Conservation (phyloP, 2,329 filamentous ascomycete genomes). For the Colletotrichum godetiae region DNA sequence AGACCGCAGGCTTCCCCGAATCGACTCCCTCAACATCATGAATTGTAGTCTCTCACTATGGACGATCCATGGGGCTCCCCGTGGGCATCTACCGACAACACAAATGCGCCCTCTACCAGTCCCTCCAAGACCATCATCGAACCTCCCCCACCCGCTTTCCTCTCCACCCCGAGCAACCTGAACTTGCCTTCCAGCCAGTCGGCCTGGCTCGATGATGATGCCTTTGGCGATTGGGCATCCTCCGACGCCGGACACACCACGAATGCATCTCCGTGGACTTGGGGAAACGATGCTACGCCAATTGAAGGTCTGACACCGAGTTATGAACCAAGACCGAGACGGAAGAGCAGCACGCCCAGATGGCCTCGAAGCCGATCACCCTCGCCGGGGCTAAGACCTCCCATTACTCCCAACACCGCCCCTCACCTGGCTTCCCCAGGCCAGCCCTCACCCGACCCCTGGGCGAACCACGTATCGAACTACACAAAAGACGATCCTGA, state of each 20-base stretch:
- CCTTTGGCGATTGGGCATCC: constrained; percentile 51
- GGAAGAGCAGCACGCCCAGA: constrained; percentile 51
- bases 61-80: constrained; percentile 74
- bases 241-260: constrained; percentile 40
- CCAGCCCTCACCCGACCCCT: constrained; percentile 55
- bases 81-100: constrained; percentile 61
- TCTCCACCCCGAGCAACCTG: constrained; percentile 44
- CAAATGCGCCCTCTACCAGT: constrained; percentile 37
- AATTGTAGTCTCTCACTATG: constrained; percentile 51
- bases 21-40: constrained; percentile 27
- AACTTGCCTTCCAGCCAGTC: constrained; percentile 45
- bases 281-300: constrained; percentile 18
- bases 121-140: constrained; percentile 50
- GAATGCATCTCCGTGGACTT: constrained; percentile 31
- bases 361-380: constrained; percentile 53
- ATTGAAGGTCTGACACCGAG: constrained; percentile 42
- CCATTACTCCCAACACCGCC: constrained; percentile 45
- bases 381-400: constrained; percentile 47
- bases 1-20: neutral
- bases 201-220: constrained; percentile 55
- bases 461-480: constrained; percentile 48
- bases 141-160: constrained; percentile 55
- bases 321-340: constrained; percentile 45
- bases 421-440: constrained; percentile 46
- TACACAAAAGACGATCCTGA: constrained; percentile 37